Conservation (phyloP, 2,329 filamentous ascomycete species). For the Venturia pyrina region DNA sequence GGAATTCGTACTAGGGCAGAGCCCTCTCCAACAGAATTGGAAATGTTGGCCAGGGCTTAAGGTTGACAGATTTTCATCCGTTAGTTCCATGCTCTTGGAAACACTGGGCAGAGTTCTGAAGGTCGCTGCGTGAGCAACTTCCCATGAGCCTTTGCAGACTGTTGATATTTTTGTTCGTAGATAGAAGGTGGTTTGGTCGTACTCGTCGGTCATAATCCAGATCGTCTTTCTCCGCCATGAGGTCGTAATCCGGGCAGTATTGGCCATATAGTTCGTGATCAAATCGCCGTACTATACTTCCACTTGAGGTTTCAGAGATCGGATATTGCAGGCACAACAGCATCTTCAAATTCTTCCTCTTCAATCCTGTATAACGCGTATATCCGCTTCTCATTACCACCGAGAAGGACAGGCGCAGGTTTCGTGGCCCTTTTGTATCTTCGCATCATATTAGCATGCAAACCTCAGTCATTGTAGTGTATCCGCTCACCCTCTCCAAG, state of each 20-base stretch:
- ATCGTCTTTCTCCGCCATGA: background rate
- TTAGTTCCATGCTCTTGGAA: background rate
- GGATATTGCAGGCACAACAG: background rate
- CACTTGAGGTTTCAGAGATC: background rate
- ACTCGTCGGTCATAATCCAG: background rate
- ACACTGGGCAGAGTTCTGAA: background rate
- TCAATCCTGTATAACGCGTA: background rate
- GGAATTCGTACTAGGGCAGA: background rate
- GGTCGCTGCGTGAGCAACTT: background rate
- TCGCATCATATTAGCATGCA: background rate
- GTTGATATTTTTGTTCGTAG: background rate
- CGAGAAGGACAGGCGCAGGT: background rate
- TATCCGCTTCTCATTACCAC: slow-evolving; percentile 2
- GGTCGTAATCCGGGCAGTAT: background rate
- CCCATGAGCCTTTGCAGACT: background rate
- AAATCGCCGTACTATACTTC: background rate
- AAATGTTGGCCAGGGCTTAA: background rate
- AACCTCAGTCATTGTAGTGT: background rate
- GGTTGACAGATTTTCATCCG: background rate
- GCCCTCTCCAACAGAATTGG: background rate
- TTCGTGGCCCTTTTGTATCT: background rate
- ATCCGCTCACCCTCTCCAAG: slow-evolving; percentile 1
- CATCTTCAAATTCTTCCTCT: background rate
- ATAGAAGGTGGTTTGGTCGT: background rate
- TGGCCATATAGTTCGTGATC: background rate